phyloP scores from a whole-genome alignment of 2,329 filamentous ascomycete genomes.

The Corniculantispora saksenae region DNA sequence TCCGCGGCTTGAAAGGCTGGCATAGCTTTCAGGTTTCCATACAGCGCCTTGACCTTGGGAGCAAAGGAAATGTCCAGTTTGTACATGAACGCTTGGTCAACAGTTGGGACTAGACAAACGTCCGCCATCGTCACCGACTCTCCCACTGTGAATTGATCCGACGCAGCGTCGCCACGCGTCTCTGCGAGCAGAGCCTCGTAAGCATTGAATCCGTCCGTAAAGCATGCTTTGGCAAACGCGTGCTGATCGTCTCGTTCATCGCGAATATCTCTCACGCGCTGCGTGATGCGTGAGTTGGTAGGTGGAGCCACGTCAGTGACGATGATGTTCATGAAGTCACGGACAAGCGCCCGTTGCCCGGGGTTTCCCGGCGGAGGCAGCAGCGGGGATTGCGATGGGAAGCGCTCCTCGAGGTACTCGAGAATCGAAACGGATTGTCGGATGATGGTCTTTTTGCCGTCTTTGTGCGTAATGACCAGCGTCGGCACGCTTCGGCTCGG shows the following conservation, averaged over 20 bases:
- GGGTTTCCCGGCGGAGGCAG: not conserved
- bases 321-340: constrained; percentile 12
- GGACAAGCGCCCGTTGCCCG: constrained; percentile 2
- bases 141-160: constrained; percentile 13
- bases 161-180: not conserved
- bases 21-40: constrained; percentile 5
- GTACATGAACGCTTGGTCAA: constrained; percentile 15
- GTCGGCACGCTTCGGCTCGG: constrained; percentile 11
- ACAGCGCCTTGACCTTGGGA: constrained; percentile 8
- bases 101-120: constrained; percentile 9
- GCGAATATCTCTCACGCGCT: not conserved
- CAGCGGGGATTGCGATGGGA: not conserved
- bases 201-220: constrained; percentile 7
- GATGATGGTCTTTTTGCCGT: not conserved
- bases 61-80: constrained; percentile 11
- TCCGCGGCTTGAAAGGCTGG: constrained; percentile 17
- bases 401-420: constrained; percentile 16
- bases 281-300: constrained; percentile 13
- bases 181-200: constrained; percentile 9
- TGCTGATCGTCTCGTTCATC: not conserved
- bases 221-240: not conserved
- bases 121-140: constrained; percentile 11
- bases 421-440: constrained; percentile 10
- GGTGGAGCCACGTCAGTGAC: constrained; percentile 1
- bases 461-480: not conserved